A percentile compares a stretch with the other conserved stretches of the same genome.
phyloP scores from a whole-genome alignment of 129 eudicot species.

The Dittrichia graveolens region DNA sequence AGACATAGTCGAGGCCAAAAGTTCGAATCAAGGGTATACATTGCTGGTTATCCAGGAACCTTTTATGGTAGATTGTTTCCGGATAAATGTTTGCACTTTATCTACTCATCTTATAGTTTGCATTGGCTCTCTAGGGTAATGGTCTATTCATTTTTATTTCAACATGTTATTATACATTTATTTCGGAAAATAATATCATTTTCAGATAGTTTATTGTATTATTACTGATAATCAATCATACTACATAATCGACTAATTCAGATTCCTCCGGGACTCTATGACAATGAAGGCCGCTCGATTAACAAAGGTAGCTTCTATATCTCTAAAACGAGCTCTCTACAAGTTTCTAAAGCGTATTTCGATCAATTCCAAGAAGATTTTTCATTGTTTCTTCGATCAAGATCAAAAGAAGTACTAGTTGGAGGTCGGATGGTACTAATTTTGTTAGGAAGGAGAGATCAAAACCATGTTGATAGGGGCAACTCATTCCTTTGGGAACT shows the following conservation, averaged over 20 bases:
- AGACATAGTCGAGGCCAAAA: conserved; percentile 24
- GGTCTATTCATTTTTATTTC: background rate
- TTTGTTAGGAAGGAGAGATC: conserved; percentile 65
- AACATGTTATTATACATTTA: background rate
- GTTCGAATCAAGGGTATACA: conserved; percentile 47
- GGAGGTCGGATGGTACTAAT: conserved; percentile 83
- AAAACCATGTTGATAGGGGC: conserved; percentile 67
- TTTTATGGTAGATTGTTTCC: conserved; percentile 87
- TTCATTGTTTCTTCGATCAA: conserved; percentile 59
- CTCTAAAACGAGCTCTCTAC: conserved; percentile 57
- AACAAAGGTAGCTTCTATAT: conserved; percentile 79
- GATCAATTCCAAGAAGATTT: conserved; percentile 74
- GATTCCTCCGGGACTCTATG: conserved; percentile 67
- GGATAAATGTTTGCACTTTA: conserved; percentile 70
- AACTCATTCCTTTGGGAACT: conserved; percentile 81
- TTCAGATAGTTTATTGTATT: background rate
- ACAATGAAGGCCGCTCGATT: conserved; percentile 53
- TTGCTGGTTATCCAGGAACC: conserved; percentile 85
- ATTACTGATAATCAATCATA: background rate
- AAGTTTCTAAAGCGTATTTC: conserved; percentile 57
- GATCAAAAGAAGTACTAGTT: conserved; percentile 59
- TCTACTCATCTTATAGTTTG: conserved; percentile 85
- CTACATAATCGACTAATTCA: background rate
- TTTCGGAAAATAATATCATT: too few species aligned
- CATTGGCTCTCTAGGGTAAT: conserved; percentile 94